Evolutionary conservation across 495 filamentous ascomycete genomes (phyloP), one percentile per base, ranked within the genome.

Genomic region (Hypoxylon lienhwacheense): DNA sequence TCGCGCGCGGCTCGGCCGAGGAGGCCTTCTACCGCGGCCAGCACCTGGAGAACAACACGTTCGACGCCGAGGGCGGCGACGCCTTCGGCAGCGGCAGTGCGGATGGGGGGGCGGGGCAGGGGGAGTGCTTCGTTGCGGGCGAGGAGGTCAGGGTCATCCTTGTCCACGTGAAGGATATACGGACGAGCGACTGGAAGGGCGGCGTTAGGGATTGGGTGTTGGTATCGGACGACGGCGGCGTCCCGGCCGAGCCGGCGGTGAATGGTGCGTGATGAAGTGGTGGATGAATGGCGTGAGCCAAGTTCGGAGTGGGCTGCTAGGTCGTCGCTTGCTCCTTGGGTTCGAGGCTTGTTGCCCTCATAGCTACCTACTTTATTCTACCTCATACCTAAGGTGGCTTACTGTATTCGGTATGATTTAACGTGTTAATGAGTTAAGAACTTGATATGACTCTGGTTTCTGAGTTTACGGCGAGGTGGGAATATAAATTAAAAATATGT

Each of bases 1-100:
- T 95, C 26, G 77, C 84, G 4, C 63, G 72, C 4, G 90, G 85
- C 1, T 87, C 82, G 1, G 87, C 88, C 31, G 87, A 95, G 63
- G 93, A 97, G 69, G 49, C 61, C 10, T 97, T 85, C 78, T 96
- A 86, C 61, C 86, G 87, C 59, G 81, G 82, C 44, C 75, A 76
- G 57, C 93, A 98, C 75, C 62, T 96, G 56, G 90, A 90, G 70
- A 96, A 97, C 66, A 95, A 97, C 68, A 92, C 88, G 0, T 95
- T 95, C 69, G 80, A 78, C 11, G 67, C 67, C 32, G 69, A 72
- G 61, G 78, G 78, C 61, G 75, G 71, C 47, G 40, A 70, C 67
- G 43, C 68, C 59, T 63, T 66, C 43, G 50, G 47, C 46, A 47
- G 44, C 31, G 41, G 32, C 43, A 22, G 22, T 11, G 31, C 10